Evolutionary conservation across 2,329 filamentous ascomycete species (phyloP), one percentile per base, ranked within the genome.

Genomic region (Xylaria sp.): DNA sequence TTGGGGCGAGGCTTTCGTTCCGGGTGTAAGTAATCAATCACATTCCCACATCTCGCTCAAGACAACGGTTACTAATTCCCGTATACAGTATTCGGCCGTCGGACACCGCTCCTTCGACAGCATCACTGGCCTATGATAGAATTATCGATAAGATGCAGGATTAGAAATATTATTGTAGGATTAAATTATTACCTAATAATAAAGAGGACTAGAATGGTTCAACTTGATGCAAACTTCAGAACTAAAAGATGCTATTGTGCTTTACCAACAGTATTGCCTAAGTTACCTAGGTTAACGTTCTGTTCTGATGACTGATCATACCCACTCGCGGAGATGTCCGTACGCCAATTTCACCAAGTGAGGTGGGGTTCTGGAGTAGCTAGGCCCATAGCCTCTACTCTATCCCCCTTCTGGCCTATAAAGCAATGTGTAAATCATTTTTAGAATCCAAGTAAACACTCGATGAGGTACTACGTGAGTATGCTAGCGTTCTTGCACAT

Each of bases 31-130:
- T 68, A 43, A 52, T 39, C 18, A 43, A 52, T 39, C 18, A 23
- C 4, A 60, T 23, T 28, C 55, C 34, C 10, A 18, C n/a, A 23
- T 60, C 30, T 32, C 12, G 46, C 18, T 45, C 15, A 36, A 23
- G 15, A 56, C 4, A 39, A 30, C 32, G 23, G n/a, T 56, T 57
- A 43, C 28, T 68, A 9, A 68, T 48, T 36, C n/a, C 18, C 2
- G 6, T 10, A 25, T 23, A 5, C 9, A 68, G 66, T 70, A 70
- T 43, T 70, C 68, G 23, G 62, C 68, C 7, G 56, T 63, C 13
- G 68, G 68, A 36, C 62, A 68, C 50, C 68, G 68, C 30, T 41
- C 58, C 6, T 70, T 70, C 56, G 68, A 70, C 60, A 56, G 3
- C 20, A 66, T 70, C 43, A 20, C 46, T 5, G 32, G 13, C 10